Evolutionary conservation across 768 basidiomycete genomes (phyloP), one percentile per base, ranked within the genome.

Genomic region (Obba rivulosa): DNA sequence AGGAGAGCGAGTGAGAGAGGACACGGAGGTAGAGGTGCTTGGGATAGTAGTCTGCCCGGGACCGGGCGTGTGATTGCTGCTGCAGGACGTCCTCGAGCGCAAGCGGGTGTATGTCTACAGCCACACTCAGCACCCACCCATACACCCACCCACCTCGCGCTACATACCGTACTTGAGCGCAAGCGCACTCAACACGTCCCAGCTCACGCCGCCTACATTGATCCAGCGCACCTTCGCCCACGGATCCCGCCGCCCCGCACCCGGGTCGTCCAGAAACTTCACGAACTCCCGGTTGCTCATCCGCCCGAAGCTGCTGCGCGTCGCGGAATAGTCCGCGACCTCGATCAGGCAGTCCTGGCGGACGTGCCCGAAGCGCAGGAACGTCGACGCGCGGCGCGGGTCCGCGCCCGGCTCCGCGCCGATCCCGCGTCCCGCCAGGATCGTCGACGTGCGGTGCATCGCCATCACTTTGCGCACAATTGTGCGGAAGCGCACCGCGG

Each of bases 201-300:
- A 86, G 53, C 76, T 66, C 20, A 74, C 63, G 4, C 84, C 85
- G 20, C 75, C 78, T 50, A 85, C 73, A 52, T 82, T 82, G 40
- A 85, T 83, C 83, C 82, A 87, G 40, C 85, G 65, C n/a, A 83
- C 84, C 61, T 78, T 83, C 23, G 74, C 75, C 80, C 80, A 83
- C 8, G 73, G 62, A 46, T 78, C 75, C 42, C 69, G 69, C 49
- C 64, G 60, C 44, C 72, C 69, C 9, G 74, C 72, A 13, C 49
- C 59, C 11, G 62, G 58, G 46, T 72, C 66, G 20, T 67, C 57
- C 66, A 83, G 67, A 45, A 81, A 63, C 4, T 71, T 60, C 9
- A 81, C 62, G 59, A 85, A 82, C 50, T 77, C 75, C 31, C 52
- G 60, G 53, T 85, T 85, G 37, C 67, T 71, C 76, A 83, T 78